These are phyloP conservation scores for Metschnikowia baotianmanensis DNA, from an alignment of 805 yeast genomes.

Conservation along the genomic window DNA sequence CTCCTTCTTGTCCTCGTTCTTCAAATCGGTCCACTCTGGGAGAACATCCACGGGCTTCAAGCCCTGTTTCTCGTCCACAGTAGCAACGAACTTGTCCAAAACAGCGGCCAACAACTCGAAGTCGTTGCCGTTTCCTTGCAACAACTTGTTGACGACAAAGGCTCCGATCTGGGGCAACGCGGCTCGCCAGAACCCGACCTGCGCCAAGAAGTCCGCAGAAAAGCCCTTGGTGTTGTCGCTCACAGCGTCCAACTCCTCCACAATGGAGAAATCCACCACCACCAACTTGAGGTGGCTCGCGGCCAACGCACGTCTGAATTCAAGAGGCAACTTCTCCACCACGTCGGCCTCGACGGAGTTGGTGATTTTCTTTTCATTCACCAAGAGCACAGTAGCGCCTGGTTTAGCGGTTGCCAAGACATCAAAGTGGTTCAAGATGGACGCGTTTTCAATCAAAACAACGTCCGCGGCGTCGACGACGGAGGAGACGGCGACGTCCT, in stretches of 20 bases:
- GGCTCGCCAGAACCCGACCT: slow-evolving; percentile 76
- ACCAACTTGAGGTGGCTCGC: slow-evolving; percentile 51
- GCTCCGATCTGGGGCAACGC: slow-evolving; percentile 62
- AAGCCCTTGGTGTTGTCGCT: slow-evolving; percentile 66
- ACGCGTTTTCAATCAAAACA: slow-evolving; percentile 59
- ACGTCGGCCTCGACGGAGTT: slow-evolving; percentile 45
- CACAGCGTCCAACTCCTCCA: slow-evolving; percentile 59
- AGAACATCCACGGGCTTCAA: slow-evolving; percentile 36
- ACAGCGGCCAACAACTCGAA: slow-evolving; percentile 77
- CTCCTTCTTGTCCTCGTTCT: slow-evolving; percentile 18
- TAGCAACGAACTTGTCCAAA: slow-evolving; percentile 61
- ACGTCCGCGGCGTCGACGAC: slow-evolving; percentile 60
- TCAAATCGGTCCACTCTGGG: slow-evolving; percentile 34
- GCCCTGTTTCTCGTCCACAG: slow-evolving; percentile 46
- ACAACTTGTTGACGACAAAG: slow-evolving; percentile 70
- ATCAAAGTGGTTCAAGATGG: slow-evolving; percentile 56
- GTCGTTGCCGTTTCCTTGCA: slow-evolving; percentile 77
- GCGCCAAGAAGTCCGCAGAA: slow-evolving; percentile 66
- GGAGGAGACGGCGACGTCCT: slow-evolving; percentile 10
- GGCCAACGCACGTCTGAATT: slow-evolving; percentile 52
- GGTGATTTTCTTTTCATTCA: slow-evolving; percentile 33
- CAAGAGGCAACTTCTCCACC: slow-evolving; percentile 51
- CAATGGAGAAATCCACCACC: slow-evolving; percentile 58
- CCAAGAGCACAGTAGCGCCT: slow-evolving; percentile 51
- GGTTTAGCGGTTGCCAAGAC: slow-evolving; percentile 57